phyloP scores from a whole-genome alignment of 768 basidiomycete genomes.

The Suillus brevipes region DNA sequence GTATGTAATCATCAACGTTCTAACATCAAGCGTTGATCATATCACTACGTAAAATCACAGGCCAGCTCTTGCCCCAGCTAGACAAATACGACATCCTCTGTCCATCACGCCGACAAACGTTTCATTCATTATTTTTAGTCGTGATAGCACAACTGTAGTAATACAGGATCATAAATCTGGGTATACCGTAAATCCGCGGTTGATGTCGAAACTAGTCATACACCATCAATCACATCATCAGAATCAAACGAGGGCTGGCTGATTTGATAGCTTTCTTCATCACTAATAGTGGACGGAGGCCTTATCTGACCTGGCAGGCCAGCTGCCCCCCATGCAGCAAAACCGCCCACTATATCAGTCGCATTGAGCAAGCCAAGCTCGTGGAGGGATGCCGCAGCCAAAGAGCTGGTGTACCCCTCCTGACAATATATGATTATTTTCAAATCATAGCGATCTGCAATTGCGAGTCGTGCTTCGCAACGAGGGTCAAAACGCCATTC shows the following conservation, averaged over 20 bases:
- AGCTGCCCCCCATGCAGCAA: slow-evolving; percentile 67
- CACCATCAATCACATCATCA: slow-evolving; percentile 10
- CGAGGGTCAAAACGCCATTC: slow-evolving; percentile 84
- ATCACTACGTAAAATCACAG: not conserved
- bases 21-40: not conserved
- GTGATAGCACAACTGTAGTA: not conserved
- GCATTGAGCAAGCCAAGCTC: slow-evolving; percentile 71
- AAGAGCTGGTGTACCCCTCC: slow-evolving; percentile 70
- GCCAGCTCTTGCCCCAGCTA: not conserved
- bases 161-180: not conserved
- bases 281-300: slow-evolving; percentile 30
- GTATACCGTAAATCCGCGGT: not conserved
- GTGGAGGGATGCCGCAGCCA: slow-evolving; percentile 69
- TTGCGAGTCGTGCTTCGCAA: slow-evolving; percentile 52
- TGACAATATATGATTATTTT: slow-evolving; percentile 74
- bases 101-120: slow-evolving; percentile 1
- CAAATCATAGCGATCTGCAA: slow-evolving; percentile 76
- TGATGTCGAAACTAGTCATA: not conserved
- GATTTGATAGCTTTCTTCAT: slow-evolving; percentile 32
- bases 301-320: slow-evolving; percentile 57
- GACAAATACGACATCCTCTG: not conserved
- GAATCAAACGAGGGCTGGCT: slow-evolving; percentile 30
- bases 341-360: slow-evolving; percentile 78
- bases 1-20: not conserved
- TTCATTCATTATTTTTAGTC: not conserved